phyloP scores from a whole-genome alignment of 1,284 basidiomycete genomes.

The Tylopilus orsonianus region DNA sequence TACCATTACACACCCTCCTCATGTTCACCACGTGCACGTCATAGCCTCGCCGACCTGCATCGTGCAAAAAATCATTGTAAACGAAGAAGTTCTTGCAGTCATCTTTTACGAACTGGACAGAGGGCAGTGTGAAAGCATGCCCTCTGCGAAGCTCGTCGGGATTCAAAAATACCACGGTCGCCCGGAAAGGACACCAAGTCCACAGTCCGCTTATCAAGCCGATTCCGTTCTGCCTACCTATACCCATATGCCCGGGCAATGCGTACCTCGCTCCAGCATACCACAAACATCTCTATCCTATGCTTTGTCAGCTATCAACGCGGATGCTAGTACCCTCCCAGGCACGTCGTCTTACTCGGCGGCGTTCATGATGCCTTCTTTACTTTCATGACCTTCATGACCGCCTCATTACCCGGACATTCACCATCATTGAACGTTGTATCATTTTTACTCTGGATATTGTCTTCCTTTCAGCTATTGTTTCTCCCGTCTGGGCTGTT shows the following conservation, averaged over 20 bases:
- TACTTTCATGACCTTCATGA: conserved; percentile 35
- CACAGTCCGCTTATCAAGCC: conserved; percentile 31
- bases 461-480: conserved; percentile 31
- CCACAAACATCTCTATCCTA: conserved; percentile 37
- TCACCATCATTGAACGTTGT: conserved; percentile 28
- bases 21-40: conserved; percentile 28
- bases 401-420: conserved; percentile 22
- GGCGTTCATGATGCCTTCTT: conserved; percentile 36
- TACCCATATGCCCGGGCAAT: conserved; percentile 35
- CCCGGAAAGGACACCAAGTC: conserved; percentile 33
- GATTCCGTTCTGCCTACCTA: conserved; percentile 35
- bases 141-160: conserved; percentile 57
- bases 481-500: conserved; percentile 13
- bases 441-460: conserved; percentile 32
- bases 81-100: conserved; percentile 58
- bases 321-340: conserved; percentile 27
- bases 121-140: conserved; percentile 44
- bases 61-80: conserved; percentile 66
- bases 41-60: conserved; percentile 53
- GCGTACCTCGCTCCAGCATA: conserved; percentile 35
- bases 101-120: conserved; percentile 68
- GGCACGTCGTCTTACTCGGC: conserved; percentile 30
- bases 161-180: conserved; percentile 48
- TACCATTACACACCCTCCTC: conserved; percentile 18
- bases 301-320: conserved; percentile 35